Conservation (phyloP, 2,329 filamentous ascomycete species). For the Fusarium duplospermum region DNA sequence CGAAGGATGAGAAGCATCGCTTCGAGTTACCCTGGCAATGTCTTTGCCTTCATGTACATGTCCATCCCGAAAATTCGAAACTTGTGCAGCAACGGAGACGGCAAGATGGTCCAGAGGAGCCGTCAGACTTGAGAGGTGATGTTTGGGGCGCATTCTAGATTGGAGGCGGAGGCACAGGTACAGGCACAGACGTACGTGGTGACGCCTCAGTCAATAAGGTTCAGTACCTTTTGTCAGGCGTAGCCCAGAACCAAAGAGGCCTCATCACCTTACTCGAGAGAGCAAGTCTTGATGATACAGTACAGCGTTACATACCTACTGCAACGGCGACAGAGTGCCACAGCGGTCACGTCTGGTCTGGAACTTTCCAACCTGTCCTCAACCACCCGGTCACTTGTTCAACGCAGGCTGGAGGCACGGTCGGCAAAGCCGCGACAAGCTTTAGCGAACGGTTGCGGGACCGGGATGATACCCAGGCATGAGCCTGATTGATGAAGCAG, state of each 20-base stretch:
- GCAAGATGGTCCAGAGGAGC: background rate
- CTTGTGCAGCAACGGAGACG: background rate
- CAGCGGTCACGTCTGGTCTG: conserved; percentile 3
- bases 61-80: conserved; percentile 56
- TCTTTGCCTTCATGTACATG: conserved; percentile 57
- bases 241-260: background rate
- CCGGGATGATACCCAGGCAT: conserved; percentile 10
- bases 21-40: conserved; percentile 54
- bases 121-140: background rate
- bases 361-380: background rate
- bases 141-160: background rate
- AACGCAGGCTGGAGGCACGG: conserved; percentile 8
- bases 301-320: background rate
- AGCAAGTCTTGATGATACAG: background rate
- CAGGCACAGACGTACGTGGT: background rate
- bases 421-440: conserved; percentile 13
- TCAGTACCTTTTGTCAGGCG: background rate
- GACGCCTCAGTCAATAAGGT: background rate
- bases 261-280: background rate
- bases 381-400: background rate
- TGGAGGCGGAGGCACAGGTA: background rate
- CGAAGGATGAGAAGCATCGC: conserved; percentile 52
- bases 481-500: background rate
- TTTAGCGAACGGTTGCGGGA: conserved; percentile 25
- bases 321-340: background rate